A percentile compares a stretch with the other conserved stretches of the same genome.
phyloP scores from a whole-genome alignment of 805 yeast genomes.

The Zygosaccharomyces pseudorouxii region DNA sequence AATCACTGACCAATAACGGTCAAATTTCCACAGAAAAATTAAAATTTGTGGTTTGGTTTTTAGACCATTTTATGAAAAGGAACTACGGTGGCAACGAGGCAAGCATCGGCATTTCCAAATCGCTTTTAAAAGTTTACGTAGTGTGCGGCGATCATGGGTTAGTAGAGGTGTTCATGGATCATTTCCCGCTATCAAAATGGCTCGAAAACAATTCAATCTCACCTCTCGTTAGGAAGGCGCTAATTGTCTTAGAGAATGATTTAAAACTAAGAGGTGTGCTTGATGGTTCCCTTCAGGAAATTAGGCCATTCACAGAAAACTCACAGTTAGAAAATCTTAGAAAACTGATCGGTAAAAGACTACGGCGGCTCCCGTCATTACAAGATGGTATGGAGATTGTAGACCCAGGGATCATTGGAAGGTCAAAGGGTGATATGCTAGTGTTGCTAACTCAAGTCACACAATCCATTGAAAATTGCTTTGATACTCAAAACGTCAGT shows the following conservation, averaged over 20 bases:
- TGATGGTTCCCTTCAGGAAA: not conserved
- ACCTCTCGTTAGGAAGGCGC: not conserved
- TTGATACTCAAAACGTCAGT: slow-evolving; percentile 17
- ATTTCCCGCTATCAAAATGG: slow-evolving; percentile 23
- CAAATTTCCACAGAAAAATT: slow-evolving; percentile 16
- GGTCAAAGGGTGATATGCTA: slow-evolving; percentile 4
- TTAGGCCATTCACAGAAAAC: slow-evolving; percentile 15
- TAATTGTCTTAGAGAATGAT: not conserved
- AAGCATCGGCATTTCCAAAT: slow-evolving; percentile 16
- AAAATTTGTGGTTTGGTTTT: slow-evolving; percentile 16
- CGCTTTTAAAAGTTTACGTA: slow-evolving; percentile 23
- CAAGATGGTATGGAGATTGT: slow-evolving; percentile 8
- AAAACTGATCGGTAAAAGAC: slow-evolving; percentile 9
- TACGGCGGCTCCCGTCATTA: slow-evolving; percentile 3
- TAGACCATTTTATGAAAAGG: slow-evolving; percentile 16
- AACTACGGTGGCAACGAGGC: slow-evolving; percentile 6
- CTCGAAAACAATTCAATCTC: not conserved
- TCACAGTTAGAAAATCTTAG: slow-evolving; percentile 26
- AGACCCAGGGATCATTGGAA: slow-evolving; percentile 13
- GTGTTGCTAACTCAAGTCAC: slow-evolving; percentile 17
- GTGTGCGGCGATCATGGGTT: slow-evolving; percentile 13
- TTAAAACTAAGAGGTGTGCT: not conserved
- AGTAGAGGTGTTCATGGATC: slow-evolving; percentile 14
- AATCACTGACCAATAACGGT: slow-evolving; percentile 8
- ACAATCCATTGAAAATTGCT: slow-evolving; percentile 13